Evolutionary conservation across 2,329 filamentous ascomycete species (phyloP).

Genomic region (Epichloe festucae): DNA sequence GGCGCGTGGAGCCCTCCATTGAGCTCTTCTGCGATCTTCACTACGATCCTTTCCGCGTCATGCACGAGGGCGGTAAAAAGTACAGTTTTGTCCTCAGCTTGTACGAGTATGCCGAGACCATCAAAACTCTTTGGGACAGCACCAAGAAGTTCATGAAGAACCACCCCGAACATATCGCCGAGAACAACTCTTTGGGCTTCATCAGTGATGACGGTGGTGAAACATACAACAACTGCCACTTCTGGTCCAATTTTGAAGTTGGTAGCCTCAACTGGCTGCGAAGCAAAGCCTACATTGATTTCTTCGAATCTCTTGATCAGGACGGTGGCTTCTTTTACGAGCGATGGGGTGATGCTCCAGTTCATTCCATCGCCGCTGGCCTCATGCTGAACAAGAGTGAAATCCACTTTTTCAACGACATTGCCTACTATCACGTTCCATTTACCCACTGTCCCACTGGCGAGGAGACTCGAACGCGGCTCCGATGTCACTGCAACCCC

Average conservation of each 20-base stretch:
- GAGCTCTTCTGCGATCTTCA: constrained; percentile 92
- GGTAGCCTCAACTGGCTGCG: constrained; percentile 90
- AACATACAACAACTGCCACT: constrained; percentile 94
- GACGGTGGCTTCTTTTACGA: constrained; percentile 99
- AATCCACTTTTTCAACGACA: constrained; percentile 98
- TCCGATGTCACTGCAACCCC: constrained; percentile 90
- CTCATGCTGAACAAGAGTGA: constrained; percentile 84
- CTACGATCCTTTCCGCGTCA: constrained; percentile 93
- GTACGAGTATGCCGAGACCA: constrained; percentile 94
- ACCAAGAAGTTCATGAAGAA: constrained; percentile 87
- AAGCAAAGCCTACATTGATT: constrained; percentile 78
- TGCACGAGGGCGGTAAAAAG: constrained; percentile 94
- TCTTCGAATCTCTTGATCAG: constrained; percentile 74
- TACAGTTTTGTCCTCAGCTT: constrained; percentile 94
- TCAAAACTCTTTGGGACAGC: constrained; percentile 90
- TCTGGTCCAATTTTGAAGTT: constrained; percentile 99
- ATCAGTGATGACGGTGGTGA: constrained; percentile 84
- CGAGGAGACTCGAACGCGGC: constrained; percentile 68
- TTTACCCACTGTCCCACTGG: constrained; percentile 96
- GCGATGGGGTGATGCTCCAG: constrained; percentile 92
- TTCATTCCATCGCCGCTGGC: constrained; percentile 90
- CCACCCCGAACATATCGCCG: constrained; percentile 74
- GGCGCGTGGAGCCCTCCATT: constrained; percentile 95
- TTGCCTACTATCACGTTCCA: constrained; percentile 93
- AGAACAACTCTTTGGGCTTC: constrained; percentile 81